Conservation (phyloP, 164 flowering plant species). For the Pachysandra terminalis region DNA sequence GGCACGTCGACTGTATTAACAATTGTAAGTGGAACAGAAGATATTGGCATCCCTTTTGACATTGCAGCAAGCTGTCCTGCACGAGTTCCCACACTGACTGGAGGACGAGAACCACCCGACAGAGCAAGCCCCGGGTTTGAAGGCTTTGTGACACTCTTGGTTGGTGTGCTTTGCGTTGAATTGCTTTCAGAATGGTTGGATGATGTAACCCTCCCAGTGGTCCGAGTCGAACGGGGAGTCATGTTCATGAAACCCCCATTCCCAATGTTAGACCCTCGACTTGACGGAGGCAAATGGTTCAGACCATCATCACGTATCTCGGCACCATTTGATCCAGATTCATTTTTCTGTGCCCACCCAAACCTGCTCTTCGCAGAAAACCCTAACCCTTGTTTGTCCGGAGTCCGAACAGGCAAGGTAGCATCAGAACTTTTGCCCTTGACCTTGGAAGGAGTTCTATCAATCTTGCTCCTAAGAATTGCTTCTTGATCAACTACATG, state of each 20-base stretch:
- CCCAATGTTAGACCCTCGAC: constrained; percentile 22
- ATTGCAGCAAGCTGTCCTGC: constrained; percentile 41
- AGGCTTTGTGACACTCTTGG: constrained; percentile 86
- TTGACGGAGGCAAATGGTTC: constrained; percentile 15
- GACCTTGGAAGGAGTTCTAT: constrained; percentile 67
- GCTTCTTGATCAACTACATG: constrained; percentile 36
- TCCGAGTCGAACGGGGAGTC: constrained; percentile 59
- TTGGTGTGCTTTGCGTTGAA: constrained; percentile 80
- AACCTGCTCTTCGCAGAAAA: constrained; percentile 37
- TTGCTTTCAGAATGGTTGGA: constrained; percentile 51
- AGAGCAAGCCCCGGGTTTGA: constrained; percentile 41
- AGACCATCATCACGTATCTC: constrained; percentile 32
- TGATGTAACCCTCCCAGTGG: constrained; percentile 36
- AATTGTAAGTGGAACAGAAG: constrained; percentile 34
- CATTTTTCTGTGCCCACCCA: constrained; percentile 71
- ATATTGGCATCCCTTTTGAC: constrained; percentile 61
- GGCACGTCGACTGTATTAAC: constrained; percentile 88
- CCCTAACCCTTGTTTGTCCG: constrained; percentile 55
- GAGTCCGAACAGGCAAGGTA: constrained; percentile 54
- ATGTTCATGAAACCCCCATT: constrained; percentile 32
- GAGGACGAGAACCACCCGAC: constrained; percentile 25
- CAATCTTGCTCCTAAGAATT: constrained; percentile 36
- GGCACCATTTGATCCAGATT: constrained; percentile 14
- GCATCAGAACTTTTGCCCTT: constrained; percentile 36
- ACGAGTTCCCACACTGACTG: constrained; percentile 33